These are phyloP conservation scores for Stagonosporopsis tanaceti DNA, from an alignment of 2,329 filamentous ascomycete genomes.

Conservation along the genomic window DNA sequence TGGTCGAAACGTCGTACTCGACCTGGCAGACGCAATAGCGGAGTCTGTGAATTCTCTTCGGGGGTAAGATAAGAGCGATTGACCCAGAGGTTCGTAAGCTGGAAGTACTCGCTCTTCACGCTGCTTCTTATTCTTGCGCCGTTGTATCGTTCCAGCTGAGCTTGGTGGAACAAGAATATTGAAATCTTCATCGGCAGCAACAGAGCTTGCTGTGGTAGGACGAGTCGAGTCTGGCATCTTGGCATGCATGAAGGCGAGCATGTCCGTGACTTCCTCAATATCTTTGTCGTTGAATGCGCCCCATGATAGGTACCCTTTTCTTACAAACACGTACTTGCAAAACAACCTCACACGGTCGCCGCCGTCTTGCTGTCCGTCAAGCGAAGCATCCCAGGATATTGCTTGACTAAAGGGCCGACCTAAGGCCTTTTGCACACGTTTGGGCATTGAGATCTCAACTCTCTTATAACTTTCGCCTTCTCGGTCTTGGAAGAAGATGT, in stretches of 20 bases:
- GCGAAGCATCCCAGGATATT: neutral
- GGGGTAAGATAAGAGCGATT: neutral
- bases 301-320: neutral
- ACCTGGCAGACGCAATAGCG: neutral
- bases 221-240: neutral
- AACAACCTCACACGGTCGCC: neutral
- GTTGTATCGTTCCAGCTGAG: neutral
- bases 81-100: neutral
- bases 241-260: neutral
- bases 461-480: neutral
- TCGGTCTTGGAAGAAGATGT: neutral
- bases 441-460: neutral
- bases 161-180: neutral
- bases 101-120: neutral
- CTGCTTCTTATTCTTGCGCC: neutral
- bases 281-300: neutral
- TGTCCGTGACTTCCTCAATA: neutral
- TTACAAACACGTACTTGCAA: neutral
- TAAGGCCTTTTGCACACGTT: neutral
- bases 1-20: neutral
- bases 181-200: neutral
- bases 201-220: neutral
- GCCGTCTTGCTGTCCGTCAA: neutral
- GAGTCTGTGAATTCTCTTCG: neutral
- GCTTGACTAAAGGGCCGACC: neutral